Conservation (phyloP, 2,329 filamentous ascomycete species). For the Scorias spongiosa region DNA sequence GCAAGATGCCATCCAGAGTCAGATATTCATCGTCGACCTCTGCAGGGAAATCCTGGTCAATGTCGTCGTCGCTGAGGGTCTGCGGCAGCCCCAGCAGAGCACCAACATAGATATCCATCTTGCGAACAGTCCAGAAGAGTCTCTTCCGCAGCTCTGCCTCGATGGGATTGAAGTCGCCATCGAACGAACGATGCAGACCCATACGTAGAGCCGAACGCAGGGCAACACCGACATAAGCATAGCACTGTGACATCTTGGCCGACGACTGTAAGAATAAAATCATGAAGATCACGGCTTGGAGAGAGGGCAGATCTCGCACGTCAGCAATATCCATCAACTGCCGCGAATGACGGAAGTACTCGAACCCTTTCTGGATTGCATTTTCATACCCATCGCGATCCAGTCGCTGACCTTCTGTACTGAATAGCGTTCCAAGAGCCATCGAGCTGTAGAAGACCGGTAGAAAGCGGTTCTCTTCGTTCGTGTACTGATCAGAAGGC, state of each 20-base stretch:
- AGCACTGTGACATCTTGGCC: slow-evolving; percentile 37
- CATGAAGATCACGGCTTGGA: slow-evolving; percentile 39
- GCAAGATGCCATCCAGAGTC: slow-evolving; percentile 31
- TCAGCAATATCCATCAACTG: slow-evolving; percentile 38
- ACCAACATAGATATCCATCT: slow-evolving; percentile 38
- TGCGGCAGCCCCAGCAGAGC: slow-evolving; percentile 35
- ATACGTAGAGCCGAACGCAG: slow-evolving; percentile 35
- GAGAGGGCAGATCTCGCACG: slow-evolving; percentile 33
- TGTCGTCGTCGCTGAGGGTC: slow-evolving; percentile 33
- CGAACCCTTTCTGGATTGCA: slow-evolving; percentile 34
- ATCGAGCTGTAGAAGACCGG: slow-evolving; percentile 34
- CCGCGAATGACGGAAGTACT: slow-evolving; percentile 33
- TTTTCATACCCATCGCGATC: slow-evolving; percentile 29
- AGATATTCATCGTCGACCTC: slow-evolving; percentile 37
- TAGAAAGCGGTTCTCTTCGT: slow-evolving; percentile 31
- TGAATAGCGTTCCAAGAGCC: slow-evolving; percentile 32
- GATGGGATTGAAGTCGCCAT: slow-evolving; percentile 31
- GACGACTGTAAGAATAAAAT: slow-evolving; percentile 38
- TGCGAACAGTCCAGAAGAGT: slow-evolving; percentile 36
- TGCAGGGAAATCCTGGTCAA: slow-evolving; percentile 32
- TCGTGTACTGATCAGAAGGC: slow-evolving; percentile 32
- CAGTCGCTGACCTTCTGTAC: slow-evolving; percentile 21
- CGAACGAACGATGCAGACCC: slow-evolving; percentile 35
- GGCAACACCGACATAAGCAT: slow-evolving; percentile 37
- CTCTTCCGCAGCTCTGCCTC: slow-evolving; percentile 35